These are phyloP conservation scores for Prosopis cineraria DNA, from an alignment of 306 rosid genomes.

Conservation along the genomic window DNA sequence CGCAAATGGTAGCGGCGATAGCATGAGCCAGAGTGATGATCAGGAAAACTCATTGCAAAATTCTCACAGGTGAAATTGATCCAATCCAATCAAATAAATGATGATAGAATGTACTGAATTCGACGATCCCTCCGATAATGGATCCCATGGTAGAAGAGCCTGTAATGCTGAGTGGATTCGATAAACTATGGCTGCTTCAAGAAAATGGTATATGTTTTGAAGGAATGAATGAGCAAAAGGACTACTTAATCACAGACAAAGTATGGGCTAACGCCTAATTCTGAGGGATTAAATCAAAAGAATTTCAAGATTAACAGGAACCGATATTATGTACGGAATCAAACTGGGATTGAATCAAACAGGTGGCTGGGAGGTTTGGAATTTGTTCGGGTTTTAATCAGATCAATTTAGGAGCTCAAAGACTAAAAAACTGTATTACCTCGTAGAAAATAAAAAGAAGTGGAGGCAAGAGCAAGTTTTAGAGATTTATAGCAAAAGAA, in stretches of 20 bases:
- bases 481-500: neutral
- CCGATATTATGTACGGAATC: slow-evolving; percentile 3
- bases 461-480: slow-evolving; percentile 26
- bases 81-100: slow-evolving; percentile 10
- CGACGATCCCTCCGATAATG: neutral
- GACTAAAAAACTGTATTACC: neutral
- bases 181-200: neutral
- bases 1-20: slow-evolving; percentile 46
- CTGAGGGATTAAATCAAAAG: slow-evolving; percentile 3
- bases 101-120: slow-evolving; percentile 5
- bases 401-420: neutral
- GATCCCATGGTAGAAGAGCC: neutral
- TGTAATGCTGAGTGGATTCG: slow-evolving; percentile 23
- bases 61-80: slow-evolving; percentile 14
- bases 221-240: slow-evolving; percentile 26
- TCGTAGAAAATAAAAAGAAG: neutral
- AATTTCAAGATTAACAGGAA: neutral
- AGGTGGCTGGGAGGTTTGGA: slow-evolving; percentile 17
- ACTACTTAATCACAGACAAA: neutral
- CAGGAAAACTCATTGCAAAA: slow-evolving; percentile 56
- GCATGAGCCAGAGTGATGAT: slow-evolving; percentile 46
- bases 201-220: slow-evolving; percentile 32
- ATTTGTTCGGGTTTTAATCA: slow-evolving; percentile 14
- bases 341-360: slow-evolving; percentile 1
- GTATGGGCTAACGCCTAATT: neutral